Percentiles rank a stretch among this genome's conserved stretches.
Evolutionary conservation across 306 rosid species (phyloP).

Genomic region (Ziziphus jujuba): DNA sequence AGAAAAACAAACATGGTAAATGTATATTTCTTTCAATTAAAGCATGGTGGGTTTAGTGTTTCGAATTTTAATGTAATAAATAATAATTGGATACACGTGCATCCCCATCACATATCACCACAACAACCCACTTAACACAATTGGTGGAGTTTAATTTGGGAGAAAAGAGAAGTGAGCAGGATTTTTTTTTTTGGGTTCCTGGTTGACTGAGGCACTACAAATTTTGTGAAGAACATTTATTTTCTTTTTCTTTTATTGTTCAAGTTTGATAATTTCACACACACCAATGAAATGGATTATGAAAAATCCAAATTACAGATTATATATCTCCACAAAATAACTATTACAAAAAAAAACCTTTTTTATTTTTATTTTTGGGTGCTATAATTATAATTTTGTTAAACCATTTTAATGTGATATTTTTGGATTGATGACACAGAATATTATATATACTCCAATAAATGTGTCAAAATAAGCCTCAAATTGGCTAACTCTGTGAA

Average conservation of each 20-base stretch:
- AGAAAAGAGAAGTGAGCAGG: constrained; percentile 19
- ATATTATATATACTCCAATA: too few relatives aligned
- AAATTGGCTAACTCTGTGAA: too few relatives aligned
- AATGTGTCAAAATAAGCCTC: too few relatives aligned
- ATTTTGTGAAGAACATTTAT: constrained; percentile 1
- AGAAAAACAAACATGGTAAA: constrained; percentile 25
- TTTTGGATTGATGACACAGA: too few relatives aligned
- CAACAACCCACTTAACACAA: constrained; percentile 39
- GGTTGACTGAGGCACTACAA: constrained; percentile 30
- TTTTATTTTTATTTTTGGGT: too few relatives aligned
- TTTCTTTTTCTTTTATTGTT: background rate
- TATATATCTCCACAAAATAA: too few relatives aligned
- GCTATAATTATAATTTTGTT: too few relatives aligned
- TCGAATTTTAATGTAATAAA: constrained; percentile 27
- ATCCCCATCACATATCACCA: constrained; percentile 34
- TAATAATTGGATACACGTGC: constrained; percentile 54
- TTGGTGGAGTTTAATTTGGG: constrained; percentile 32
- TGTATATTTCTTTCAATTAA: constrained; percentile 39
- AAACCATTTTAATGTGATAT: too few relatives aligned
- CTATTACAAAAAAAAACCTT: too few relatives aligned
- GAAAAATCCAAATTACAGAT: background rate
- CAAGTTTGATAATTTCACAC: too few relatives aligned
- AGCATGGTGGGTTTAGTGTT: constrained; percentile 48
- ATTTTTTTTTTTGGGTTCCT: background rate
- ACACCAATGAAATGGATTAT: background rate